Conservation (phyloP, 345 rosid species). For the Viola odorata region DNA sequence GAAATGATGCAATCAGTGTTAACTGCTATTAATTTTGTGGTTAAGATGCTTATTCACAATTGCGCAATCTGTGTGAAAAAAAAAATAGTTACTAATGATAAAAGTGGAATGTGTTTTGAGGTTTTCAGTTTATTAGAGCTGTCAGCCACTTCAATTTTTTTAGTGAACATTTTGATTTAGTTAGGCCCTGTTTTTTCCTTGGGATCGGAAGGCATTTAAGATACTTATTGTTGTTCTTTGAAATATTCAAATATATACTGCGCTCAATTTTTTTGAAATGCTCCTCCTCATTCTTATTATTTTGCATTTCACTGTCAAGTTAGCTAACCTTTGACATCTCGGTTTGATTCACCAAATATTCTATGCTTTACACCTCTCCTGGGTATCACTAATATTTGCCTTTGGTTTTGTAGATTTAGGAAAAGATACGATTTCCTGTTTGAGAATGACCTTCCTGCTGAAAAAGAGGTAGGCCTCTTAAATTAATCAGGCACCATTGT, state of each 20-base stretch:
- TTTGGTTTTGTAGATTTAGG: constrained; percentile 47
- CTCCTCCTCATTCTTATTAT: not conserved
- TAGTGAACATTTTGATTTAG: no score
- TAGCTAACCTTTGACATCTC: not conserved
- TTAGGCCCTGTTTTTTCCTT: no score
- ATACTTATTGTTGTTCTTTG: not conserved
- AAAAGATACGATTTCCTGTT: constrained; percentile 68
- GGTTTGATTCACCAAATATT: not conserved
- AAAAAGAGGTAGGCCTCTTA: constrained; percentile 41
- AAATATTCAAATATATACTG: not conserved
- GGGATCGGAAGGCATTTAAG: not conserved
- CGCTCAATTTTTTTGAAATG: not conserved
- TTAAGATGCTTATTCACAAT: not conserved
- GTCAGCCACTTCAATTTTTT: no score
- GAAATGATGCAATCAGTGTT: not conserved
- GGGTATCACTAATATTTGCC: not conserved
- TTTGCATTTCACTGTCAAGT: no score
- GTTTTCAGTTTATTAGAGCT: no score
- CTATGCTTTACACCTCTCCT: not conserved
- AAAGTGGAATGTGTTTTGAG: no score
- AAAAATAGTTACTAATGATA: no score
- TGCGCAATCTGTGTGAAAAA: no score
- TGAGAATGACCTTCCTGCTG: constrained; percentile 58
- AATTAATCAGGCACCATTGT: constrained; percentile 1
- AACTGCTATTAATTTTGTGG: not conserved